Evolutionary conservation across 768 basidiomycete species (phyloP), one percentile per base, ranked within the genome.

Genomic region (Kwoniella botswanensis): DNA sequence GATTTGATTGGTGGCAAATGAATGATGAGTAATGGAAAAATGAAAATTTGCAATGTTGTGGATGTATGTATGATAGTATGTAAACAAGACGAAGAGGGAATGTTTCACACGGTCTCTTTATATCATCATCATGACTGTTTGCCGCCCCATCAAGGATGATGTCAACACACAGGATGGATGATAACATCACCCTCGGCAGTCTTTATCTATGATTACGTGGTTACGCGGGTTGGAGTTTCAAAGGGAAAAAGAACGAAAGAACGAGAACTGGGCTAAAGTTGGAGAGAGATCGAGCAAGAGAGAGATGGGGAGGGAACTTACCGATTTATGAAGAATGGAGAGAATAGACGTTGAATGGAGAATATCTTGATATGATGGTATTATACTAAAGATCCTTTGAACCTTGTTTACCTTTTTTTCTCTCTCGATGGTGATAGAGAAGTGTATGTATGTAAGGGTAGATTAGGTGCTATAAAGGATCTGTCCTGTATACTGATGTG

Each of bases 151-250:
- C 57, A 41, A 13, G 26, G 29, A 24, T 13, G 26, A 58, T 15
- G 41, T 58, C 15, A 42, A 24, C 22, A 13, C 15, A 17, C 12
- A 26, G 15, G 13, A 6, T 26, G 21, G 57, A 24, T 58, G 57
- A 58, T 58, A 41, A 24, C 26, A 35, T 24, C 29, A 35, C 29
- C 26, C 26, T 58, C 57, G 57, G 57, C 22, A 29, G 21, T 58
- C 26, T 35, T n/a, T 55, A 24, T 17, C 22, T 35, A 10, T 26
- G 57, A 58, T 41, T 58, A 58, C 57, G 57, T 58, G 41, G 57
- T 58, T 58, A 15, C 13, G 18, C 46, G 35, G 35, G 35, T 35
- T 7, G 35, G 7, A 35, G 35, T 35, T 35, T 35, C 46, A 50
- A 50, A 50, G 46, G 46, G 17, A 18, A 50, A 17, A 18, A 50